Evolutionary conservation across 805 yeast species (phyloP), one percentile per base, ranked within the genome.

Genomic region (Candida andamanensis): DNA sequence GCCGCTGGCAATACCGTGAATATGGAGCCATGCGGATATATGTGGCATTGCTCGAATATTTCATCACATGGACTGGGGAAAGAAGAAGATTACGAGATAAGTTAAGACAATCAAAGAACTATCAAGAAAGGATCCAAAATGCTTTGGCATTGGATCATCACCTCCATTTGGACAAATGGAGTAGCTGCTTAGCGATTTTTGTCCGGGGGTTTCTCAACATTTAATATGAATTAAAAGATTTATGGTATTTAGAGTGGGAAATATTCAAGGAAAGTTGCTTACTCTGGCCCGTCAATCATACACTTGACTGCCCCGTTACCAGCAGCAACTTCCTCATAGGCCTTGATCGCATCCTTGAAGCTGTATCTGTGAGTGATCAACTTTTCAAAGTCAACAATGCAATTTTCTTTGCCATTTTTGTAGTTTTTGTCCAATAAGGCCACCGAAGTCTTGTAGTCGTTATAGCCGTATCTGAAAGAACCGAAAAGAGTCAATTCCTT

Each of bases 271-370:
- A 12, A 6, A 5, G 12, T 4, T 9, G 15, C 15, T 35, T 49
- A 52, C 31, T 72, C 67, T 3, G 95, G 95, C 4, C 95, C 95
- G 32, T 73, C 79, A 42, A 86, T 87, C 49, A 86, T 74, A 40
- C 84, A 79, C 66, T 86, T 86, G 48, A 85, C 78, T 35, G 82
- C 81, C 25, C 75, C 77, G 40, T 71, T 60, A 28, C 89, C 89
- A 24, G 71, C 66, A 41, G 74, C 70, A n/a, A 78, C 78, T 27
- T 71, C 65, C 40, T 84, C 80, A 57, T 81, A 82, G 3, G 95
- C 95, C 42, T 76, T 71, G 41, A 75, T 69, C 13, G 95, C 86
- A 33, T 85, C 79, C 23, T 73, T 70, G 53, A 85, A 86, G 30
- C 67, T 56, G 63, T 74, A 83, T 45, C 83, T 72, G 51, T 85